Percentiles rank a stretch among this genome's conserved stretches.
Conservation (phyloP, 139 green algal species). For the Mesotaenium endlicherianum region DNA sequence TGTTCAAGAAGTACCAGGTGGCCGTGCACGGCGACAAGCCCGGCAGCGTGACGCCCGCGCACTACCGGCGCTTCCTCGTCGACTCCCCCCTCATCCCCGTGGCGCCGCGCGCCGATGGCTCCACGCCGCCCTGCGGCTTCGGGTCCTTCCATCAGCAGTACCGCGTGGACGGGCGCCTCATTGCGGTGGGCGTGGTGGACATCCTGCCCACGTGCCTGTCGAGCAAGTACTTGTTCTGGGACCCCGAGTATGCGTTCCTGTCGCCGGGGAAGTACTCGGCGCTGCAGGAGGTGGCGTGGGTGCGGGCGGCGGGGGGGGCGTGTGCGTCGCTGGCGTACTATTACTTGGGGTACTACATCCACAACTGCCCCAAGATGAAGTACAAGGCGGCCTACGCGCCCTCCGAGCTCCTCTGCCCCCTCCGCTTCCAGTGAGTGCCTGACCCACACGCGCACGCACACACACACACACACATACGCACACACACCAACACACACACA, state of each 20-base stretch:
- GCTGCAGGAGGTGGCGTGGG: conserved; percentile 83
- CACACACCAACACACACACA: too few species aligned
- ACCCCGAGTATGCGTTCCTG: conserved; percentile 71
- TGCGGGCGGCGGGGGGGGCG: conserved; percentile 42
- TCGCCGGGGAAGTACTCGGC: conserved; percentile 61
- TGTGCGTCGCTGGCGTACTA: conserved; percentile 74
- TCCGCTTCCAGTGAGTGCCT: conserved; percentile 63
- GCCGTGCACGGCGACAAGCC: conserved; percentile 62
- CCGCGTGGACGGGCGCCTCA: conserved; percentile 78
- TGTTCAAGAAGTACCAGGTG: conserved; percentile 66
- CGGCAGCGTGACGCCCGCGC: not conserved
- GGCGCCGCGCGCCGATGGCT: not conserved
- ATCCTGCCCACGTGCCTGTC: conserved; percentile 57
- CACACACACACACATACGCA: too few species aligned
- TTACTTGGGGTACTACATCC: conserved; percentile 96
- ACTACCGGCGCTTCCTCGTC: conserved; percentile 73
- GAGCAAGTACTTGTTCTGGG: conserved; percentile 93
- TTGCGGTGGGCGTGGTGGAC: conserved; percentile 91
- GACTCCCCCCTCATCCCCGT: conserved; percentile 64
- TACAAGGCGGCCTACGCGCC: conserved; percentile 85
- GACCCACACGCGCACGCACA: too few species aligned
- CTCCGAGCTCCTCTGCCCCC: conserved; percentile 84
- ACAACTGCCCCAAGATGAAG: conserved; percentile 88
- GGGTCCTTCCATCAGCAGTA: conserved; percentile 96
- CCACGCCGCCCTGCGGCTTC: conserved; percentile 61